These are phyloP conservation scores for Cutaneotrichosporon daszewskae DNA, from an alignment of 1,284 basidiomycete species.

Conservation along the genomic window DNA sequence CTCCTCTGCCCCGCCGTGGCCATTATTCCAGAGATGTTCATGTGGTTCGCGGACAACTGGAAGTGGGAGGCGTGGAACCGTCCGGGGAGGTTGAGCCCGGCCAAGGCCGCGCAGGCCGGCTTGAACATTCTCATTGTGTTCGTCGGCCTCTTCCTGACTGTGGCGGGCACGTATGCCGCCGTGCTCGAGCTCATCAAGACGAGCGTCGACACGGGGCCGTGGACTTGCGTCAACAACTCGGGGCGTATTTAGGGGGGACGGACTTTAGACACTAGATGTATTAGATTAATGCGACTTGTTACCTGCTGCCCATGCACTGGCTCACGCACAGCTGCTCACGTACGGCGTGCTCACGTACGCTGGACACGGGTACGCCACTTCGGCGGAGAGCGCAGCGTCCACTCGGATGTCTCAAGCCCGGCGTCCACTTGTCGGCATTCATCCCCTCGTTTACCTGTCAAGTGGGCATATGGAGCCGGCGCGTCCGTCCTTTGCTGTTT, in stretches of 20 bases:
- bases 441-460: too few species aligned
- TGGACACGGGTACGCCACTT: too few species aligned
- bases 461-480: too few species aligned
- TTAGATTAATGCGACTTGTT: too few species aligned
- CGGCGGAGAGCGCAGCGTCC: too few species aligned
- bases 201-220: slow-evolving; percentile 15
- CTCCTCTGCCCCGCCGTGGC: slow-evolving; percentile 19
- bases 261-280: neutral
- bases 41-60: slow-evolving; percentile 32
- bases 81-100: slow-evolving; percentile 9
- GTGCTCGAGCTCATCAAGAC: slow-evolving; percentile 22
- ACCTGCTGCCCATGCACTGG: too few species aligned
- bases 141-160: slow-evolving; percentile 21
- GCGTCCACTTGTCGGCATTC: too few species aligned
- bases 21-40: slow-evolving; percentile 22
- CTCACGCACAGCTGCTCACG: too few species aligned
- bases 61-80: slow-evolving; percentile 5
- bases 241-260: neutral
- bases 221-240: slow-evolving; percentile 26
- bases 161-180: slow-evolving; percentile 28
- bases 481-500: too few species aligned
- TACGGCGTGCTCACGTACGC: too few species aligned
- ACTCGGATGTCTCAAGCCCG: too few species aligned
- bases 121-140: slow-evolving; percentile 30
- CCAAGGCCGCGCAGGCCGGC: slow-evolving; percentile 8